Evolutionary conservation across 192 early-diverging fungal genomes (phyloP).

Genomic region (Entrophospora sp.): DNA sequence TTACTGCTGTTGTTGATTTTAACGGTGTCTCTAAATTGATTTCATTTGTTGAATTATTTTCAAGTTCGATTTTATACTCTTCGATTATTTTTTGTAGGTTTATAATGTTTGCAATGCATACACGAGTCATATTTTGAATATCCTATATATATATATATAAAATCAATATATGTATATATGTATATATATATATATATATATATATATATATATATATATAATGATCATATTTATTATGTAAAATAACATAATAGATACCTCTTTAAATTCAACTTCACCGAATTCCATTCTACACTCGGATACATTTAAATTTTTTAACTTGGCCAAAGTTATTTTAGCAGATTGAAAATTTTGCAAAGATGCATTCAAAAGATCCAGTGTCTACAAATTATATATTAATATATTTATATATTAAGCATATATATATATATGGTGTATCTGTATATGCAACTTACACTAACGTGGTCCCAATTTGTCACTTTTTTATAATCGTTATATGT

Average conservation of each 20-base stretch:
- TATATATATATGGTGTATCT: too few relatives aligned
- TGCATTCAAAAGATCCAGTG: constrained; percentile 2
- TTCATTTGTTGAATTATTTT: not conserved
- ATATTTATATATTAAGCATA: not conserved
- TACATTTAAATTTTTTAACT: not conserved
- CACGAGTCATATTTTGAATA: constrained; percentile 8
- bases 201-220: not conserved
- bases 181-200: not conserved
- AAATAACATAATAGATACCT: not conserved
- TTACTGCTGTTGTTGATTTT: constrained; percentile 4
- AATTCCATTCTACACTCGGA: constrained; percentile 3
- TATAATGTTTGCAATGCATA: constrained; percentile 17
- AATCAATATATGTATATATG: not conserved
- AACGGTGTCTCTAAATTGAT: not conserved
- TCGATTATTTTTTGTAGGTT: constrained; percentile 16
- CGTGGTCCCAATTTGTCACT: not conserved
- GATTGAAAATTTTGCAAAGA: constrained; percentile 17
- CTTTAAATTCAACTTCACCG: constrained; percentile 1
- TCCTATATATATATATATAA: not conserved
- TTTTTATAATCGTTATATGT: constrained; percentile 12
- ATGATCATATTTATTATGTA: not conserved
- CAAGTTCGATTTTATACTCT: not conserved
- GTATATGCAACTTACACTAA: constrained; percentile 2
- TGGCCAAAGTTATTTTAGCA: not conserved
- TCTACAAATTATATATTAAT: not conserved